Conservation (phyloP, 768 basidiomycete species). For the Lyophyllum atratum region DNA sequence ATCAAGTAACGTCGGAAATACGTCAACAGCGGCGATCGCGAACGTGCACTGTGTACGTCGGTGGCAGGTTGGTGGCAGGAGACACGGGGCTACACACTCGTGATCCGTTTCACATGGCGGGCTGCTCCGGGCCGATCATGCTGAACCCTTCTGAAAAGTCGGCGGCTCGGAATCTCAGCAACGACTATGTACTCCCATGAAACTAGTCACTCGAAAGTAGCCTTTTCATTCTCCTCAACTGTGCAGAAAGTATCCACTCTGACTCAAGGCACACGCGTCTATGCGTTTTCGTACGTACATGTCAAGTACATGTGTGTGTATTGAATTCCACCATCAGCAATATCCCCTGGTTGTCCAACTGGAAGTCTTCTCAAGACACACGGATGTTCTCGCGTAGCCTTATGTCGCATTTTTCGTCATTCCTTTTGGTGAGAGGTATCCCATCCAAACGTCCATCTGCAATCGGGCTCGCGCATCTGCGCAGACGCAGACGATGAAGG, state of each 20-base stretch:
- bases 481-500: neutral
- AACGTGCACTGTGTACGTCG: too few relatives aligned
- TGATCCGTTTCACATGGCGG: neutral
- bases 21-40: too few relatives aligned
- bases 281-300: too few relatives aligned
- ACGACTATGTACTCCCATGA: neutral
- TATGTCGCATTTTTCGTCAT: neutral
- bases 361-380: neutral
- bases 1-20: slow-evolving; percentile 1
- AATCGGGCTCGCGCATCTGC: neutral
- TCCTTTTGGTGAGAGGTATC: neutral
- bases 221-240: neutral
- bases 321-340: neutral
- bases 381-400: neutral
- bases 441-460: neutral
- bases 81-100: neutral
- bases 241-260: too few relatives aligned
- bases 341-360: neutral
- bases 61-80: neutral
- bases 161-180: too few relatives aligned
- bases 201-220: too few relatives aligned
- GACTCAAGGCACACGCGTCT: neutral
- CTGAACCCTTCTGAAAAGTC: too few relatives aligned
- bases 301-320: too few relatives aligned
- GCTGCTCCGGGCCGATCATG: neutral